Evolutionary conservation across 345 rosid genomes (phyloP), one percentile per base, ranked within the genome.

Genomic region (Anastatica hierochuntica): DNA sequence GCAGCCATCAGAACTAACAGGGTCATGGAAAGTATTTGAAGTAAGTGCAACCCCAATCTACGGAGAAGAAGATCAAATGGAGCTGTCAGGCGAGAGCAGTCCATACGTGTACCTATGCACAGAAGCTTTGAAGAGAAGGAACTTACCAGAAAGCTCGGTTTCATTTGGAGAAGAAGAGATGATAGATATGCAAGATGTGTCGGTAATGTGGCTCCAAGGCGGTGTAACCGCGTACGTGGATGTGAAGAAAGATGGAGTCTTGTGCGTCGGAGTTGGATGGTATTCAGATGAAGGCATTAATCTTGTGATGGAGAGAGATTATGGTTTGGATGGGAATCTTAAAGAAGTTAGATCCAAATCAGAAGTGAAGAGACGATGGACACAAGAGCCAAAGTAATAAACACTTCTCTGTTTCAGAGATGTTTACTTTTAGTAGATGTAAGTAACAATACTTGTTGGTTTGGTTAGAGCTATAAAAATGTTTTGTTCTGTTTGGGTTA

Each of bases 1-100:
- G 0, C 77, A 66, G 37, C 87, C 95, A 12, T 80, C 82, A 14
- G 85, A 90, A 58, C 82, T 90, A 24, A 68, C 69, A 18, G 96
- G 98, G 19, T 76, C 96, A 10, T 90, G 95, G 98, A 90, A 90
- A 66, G 97, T 86, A 48, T 90, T 86, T 55, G 97, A 84, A 74
- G 76, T 82, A 29, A 84, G 85, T 27, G 96, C 90, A 21, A 84
- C 81, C 40, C 97, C 97, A 4, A 63, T 86, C 44, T 80, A 70
- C 14, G 85, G 82, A 9, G 90, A 80, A 16, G 92, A 80, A 27
- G 41, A 76, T n/a, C n/a, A n/a, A 24, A 49, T 19, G 4, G 58
- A 37, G 9, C 5, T 62, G 44, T 21, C 74, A 73, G 64, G 43
- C 8, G 13, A 50, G 34, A 34, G 42, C 42, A 20, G 18, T n/a